Evolutionary conservation across 192 early-diverging fungal genomes (phyloP).

Genomic region (Rhizoclosmatium globosum): DNA sequence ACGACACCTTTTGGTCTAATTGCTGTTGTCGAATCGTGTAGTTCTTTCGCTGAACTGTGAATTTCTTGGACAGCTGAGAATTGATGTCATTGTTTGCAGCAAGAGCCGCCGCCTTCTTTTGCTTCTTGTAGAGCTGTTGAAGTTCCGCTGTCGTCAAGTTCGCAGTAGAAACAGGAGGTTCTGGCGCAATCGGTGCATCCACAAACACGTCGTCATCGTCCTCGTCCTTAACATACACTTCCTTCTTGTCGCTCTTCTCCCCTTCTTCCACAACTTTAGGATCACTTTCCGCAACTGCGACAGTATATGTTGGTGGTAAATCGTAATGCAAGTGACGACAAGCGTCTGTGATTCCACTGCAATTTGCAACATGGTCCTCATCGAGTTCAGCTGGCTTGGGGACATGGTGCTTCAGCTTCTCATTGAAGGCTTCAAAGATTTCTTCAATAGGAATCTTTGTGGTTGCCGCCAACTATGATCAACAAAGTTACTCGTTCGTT

Average conservation of each 20-base stretch:
- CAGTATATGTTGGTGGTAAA: slow-evolving; percentile 1
- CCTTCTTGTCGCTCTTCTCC: not conserved
- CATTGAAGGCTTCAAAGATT: slow-evolving; percentile 19
- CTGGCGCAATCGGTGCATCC: not conserved
- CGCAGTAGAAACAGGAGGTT: not conserved
- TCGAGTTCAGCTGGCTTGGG: not conserved
- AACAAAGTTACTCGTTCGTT: too few species aligned
- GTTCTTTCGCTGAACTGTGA: too few species aligned
- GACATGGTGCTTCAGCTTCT: slow-evolving; percentile 1
- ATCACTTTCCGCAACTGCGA: not conserved
- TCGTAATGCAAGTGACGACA: slow-evolving; percentile 25
- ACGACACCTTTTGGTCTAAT: too few species aligned
- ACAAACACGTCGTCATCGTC: not conserved
- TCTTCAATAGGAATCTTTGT: slow-evolving; percentile 5
- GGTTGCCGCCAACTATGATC: slow-evolving; percentile 3
- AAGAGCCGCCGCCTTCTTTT: not conserved
- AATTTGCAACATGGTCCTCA: slow-evolving; percentile 1
- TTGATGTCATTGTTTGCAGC: too few species aligned
- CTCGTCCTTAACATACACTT: not conserved
- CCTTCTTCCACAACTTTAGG: not conserved
- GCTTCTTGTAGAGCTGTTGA: not conserved
- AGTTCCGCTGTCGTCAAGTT: not conserved
- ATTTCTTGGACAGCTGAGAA: too few species aligned
- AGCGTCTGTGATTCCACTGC: slow-evolving; percentile 12
- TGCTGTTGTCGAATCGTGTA: too few species aligned